These are phyloP conservation scores for Cyberlindnera maritima DNA, from an alignment of 805 yeast species.

Conservation along the genomic window DNA sequence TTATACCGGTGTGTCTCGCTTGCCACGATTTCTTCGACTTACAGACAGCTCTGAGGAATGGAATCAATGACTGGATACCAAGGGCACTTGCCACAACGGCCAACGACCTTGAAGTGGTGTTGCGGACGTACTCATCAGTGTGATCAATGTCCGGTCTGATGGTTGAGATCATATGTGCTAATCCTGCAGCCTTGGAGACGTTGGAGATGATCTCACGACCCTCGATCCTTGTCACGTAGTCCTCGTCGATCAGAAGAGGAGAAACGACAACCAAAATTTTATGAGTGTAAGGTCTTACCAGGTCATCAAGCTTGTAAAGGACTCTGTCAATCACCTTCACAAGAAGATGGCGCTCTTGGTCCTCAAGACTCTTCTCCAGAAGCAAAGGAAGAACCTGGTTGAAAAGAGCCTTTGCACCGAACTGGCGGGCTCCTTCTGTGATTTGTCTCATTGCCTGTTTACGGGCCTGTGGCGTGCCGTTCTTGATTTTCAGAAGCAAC, in stretches of 20 bases:
- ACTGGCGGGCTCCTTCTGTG: constrained; percentile 56
- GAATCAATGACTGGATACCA: constrained; percentile 69
- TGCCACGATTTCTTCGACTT: constrained; percentile 74
- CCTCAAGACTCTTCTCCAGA: constrained; percentile 68
- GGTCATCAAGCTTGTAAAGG: constrained; percentile 59
- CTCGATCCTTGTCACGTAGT: constrained; percentile 67
- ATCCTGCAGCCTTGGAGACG: constrained; percentile 77
- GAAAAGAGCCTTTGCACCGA: constrained; percentile 71
- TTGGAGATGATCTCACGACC: constrained; percentile 77
- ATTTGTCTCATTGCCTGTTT: constrained; percentile 67
- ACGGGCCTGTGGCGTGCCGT: constrained; percentile 69
- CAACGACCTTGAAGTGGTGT: constrained; percentile 70
- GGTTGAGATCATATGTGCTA: constrained; percentile 73
- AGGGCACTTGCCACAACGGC: constrained; percentile 82
- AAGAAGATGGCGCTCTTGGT: constrained; percentile 78
- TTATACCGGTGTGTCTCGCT: constrained; percentile 80
- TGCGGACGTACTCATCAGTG: constrained; percentile 76
- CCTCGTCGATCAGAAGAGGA: constrained; percentile 80
- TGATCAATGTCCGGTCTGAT: constrained; percentile 82
- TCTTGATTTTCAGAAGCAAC: constrained; percentile 67
- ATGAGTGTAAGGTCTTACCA: constrained; percentile 69
- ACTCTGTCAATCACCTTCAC: constrained; percentile 75
- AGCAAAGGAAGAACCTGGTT: constrained; percentile 73
- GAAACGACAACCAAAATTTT: constrained; percentile 70
- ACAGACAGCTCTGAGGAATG: constrained; percentile 80